phyloP scores from a whole-genome alignment of 2,329 filamentous ascomycete genomes.

The Sphaerulina populicola region DNA sequence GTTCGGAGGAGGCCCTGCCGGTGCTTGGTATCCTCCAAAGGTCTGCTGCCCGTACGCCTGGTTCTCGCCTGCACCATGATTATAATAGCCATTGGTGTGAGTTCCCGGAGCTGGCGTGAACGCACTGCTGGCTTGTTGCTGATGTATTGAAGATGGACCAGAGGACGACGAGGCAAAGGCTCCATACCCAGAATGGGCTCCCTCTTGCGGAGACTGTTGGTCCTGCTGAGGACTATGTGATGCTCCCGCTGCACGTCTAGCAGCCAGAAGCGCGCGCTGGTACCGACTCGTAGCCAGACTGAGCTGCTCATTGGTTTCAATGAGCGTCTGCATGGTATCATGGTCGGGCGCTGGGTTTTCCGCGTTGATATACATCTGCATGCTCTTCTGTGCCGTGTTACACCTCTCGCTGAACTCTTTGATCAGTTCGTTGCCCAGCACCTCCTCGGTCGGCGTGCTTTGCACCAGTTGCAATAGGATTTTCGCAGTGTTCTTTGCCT shows the following conservation, averaged over 20 bases:
- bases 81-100: background rate
- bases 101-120: constrained; percentile 2
- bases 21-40: constrained; percentile 16
- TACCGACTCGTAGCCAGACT: constrained; percentile 75
- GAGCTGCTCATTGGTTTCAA: constrained; percentile 89
- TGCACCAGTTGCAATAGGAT: constrained; percentile 86
- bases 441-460: constrained; percentile 67
- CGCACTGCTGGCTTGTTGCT: constrained; percentile 4
- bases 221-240: constrained; percentile 20
- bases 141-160: constrained; percentile 9
- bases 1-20: constrained; percentile 22
- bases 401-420: constrained; percentile 88
- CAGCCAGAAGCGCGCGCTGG: constrained; percentile 64
- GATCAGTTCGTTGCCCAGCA: constrained; percentile 77
- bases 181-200: constrained; percentile 5
- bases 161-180: constrained; percentile 15
- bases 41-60: background rate
- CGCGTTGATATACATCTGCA: constrained; percentile 77
- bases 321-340: constrained; percentile 84
- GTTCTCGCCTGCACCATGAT: background rate
- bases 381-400: constrained; percentile 65
- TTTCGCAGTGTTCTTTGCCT: constrained; percentile 82
- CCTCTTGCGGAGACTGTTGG: constrained; percentile 8
- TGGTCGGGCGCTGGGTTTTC: constrained; percentile 78
- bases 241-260: constrained; percentile 40